Evolutionary conservation across 2,329 filamentous ascomycete genomes (phyloP).

Genomic region (Ascochyta koolunga): DNA sequence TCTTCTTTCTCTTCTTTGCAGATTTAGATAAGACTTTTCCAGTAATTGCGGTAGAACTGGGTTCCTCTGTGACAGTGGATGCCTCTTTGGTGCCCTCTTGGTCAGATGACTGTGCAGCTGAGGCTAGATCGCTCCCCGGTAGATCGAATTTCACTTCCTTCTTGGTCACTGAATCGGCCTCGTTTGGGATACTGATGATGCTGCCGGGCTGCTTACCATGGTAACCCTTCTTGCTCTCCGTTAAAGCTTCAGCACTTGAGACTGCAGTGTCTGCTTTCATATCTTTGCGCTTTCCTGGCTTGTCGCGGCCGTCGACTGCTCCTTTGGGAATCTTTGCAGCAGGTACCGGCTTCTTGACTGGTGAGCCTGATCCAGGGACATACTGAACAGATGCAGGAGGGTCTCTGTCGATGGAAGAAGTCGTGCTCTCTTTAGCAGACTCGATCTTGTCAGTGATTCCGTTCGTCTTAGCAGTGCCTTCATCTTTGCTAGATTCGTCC

Average conservation of each 20-base stretch:
- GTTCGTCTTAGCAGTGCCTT: neutral
- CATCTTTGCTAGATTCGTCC: neutral
- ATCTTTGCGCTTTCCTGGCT: constrained; percentile 9
- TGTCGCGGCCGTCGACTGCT: neutral
- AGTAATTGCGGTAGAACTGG: neutral
- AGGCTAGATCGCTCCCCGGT: neutral
- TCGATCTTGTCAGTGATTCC: neutral
- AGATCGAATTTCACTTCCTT: constrained; percentile 15
- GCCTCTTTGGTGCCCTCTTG: neutral
- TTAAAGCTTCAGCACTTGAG: neutral
- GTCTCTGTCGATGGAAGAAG: neutral
- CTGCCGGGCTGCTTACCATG: constrained; percentile 21
- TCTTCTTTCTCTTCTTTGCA: constrained; percentile 42
- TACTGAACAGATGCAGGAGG: neutral
- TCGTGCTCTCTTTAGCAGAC: neutral
- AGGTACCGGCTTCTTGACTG: neutral
- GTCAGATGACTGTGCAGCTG: constrained; percentile 15
- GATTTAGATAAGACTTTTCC: constrained; percentile 10
- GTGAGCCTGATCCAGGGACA: neutral
- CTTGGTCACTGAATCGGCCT: constrained; percentile 21
- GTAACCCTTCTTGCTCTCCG: neutral
- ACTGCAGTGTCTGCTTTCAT: neutral
- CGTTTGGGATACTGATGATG: constrained; percentile 9
- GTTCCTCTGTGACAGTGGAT: constrained; percentile 11
- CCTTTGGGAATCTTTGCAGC: neutral